Conservation (phyloP, 768 basidiomycete species). For the Chalciporus chontae region DNA sequence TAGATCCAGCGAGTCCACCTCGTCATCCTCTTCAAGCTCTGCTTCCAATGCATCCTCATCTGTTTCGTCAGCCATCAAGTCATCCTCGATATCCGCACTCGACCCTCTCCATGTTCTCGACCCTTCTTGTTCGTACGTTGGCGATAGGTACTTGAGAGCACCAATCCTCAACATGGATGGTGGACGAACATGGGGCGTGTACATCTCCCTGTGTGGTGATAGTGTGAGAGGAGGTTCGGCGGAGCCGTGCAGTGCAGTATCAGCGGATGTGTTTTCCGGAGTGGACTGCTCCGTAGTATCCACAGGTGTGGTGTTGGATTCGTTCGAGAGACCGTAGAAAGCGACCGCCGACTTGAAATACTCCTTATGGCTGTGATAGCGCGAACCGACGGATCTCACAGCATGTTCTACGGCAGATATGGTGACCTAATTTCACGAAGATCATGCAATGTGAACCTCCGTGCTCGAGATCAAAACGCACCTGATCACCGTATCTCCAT, state of each 20-base stretch:
- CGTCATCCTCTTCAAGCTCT: conserved; percentile 43
- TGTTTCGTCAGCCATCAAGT: conserved; percentile 29
- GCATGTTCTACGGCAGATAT: conserved; percentile 45
- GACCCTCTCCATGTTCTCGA: conserved; percentile 13
- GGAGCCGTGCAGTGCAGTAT: too few species aligned
- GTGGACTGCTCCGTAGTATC: conserved; percentile 18
- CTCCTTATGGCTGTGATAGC: conserved; percentile 34
- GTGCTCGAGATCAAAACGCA: conserved; percentile 16
- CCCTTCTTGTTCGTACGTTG: conserved; percentile 24
- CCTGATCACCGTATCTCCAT: conserved; percentile 50
- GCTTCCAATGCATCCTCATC: conserved; percentile 35
- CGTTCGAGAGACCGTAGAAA: conserved; percentile 3
- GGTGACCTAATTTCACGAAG: conserved; percentile 35
- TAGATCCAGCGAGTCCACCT: conserved; percentile 37
- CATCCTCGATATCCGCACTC: conserved; percentile 21
- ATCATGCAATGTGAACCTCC: not conserved
- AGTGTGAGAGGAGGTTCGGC: conserved; percentile 4
- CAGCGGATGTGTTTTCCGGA: not conserved
- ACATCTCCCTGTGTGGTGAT: conserved; percentile 30
- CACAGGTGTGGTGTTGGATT: not conserved
- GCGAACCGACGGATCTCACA: conserved; percentile 44
- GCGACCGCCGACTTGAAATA: conserved; percentile 38
- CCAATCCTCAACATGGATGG: conserved; percentile 20
- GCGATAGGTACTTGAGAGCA: conserved; percentile 14
- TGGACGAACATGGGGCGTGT: conserved; percentile 34